A percentile compares a stretch with the other conserved stretches of the same genome.
These are phyloP conservation scores for Pisolithus tinctorius DNA, from an alignment of 768 basidiomycete species.

Conservation along the genomic window DNA sequence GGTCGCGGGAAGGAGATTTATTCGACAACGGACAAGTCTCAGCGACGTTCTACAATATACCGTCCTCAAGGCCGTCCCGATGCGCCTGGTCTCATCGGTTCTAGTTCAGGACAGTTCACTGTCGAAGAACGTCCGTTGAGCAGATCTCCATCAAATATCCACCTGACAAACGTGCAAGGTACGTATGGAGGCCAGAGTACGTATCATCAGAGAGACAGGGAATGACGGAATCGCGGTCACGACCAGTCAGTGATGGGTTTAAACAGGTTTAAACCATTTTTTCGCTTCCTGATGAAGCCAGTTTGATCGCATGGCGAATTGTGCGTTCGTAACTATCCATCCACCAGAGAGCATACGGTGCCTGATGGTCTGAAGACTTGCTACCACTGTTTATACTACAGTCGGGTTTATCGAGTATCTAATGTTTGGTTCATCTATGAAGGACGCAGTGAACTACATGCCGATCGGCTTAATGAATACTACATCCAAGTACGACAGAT, in stretches of 20 bases:
- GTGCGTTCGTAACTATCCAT: slow-evolving; percentile 64
- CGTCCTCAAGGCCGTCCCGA: too few species aligned
- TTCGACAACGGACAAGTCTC: too few species aligned
- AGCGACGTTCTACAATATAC: too few species aligned
- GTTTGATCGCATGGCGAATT: slow-evolving; percentile 78
- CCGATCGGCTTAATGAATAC: background rate
- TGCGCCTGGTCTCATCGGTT: too few species aligned
- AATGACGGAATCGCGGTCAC: too few species aligned
- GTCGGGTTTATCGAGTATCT: slow-evolving; percentile 81
- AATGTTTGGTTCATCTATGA: slow-evolving; percentile 82
- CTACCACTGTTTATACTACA: slow-evolving; percentile 55
- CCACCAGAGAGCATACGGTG: background rate
- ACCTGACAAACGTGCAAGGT: too few species aligned
- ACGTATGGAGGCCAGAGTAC: slow-evolving; percentile 37
- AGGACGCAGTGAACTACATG: slow-evolving; percentile 60
- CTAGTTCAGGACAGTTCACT: too few species aligned
- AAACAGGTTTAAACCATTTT: too few species aligned
- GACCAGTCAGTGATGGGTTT: too few species aligned
- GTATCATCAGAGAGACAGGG: slow-evolving; percentile 27
- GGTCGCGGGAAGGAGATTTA: too few species aligned
- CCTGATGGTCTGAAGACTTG: slow-evolving; percentile 34
- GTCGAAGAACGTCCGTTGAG: too few species aligned
- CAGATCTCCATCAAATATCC: too few species aligned
- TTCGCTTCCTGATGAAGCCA: slow-evolving; percentile 25
- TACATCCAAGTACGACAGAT: slow-evolving; percentile 40